Evolutionary conservation across 768 basidiomycete species (phyloP), one percentile per base, ranked within the genome.

Genomic region (Lactarius hatsudake): DNA sequence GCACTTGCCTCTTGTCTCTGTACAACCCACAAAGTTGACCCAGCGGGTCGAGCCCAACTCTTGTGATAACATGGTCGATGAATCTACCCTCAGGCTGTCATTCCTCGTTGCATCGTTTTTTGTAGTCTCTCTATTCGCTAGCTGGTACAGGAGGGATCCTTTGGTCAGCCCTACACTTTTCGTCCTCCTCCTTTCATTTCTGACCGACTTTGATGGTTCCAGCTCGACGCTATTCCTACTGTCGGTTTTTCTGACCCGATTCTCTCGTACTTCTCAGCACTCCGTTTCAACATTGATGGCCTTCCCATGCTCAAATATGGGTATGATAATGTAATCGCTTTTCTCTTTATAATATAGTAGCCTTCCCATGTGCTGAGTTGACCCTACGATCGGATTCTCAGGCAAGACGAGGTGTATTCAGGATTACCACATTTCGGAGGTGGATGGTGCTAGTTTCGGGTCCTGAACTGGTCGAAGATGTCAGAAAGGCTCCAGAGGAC

Each of bases 41-140:
- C 3, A 45, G 7, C 3, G 9, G 7, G 43, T 45, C 9, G 43
- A 45, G 20, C 20, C 20, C 43, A n/a, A 45, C 7, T 7, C 43
- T 10, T n/a, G 43, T 45, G 9, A 45, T 8, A 45, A 10, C 61
- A 66, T 62, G 66, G 18, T 45, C 12, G 43, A 45, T n/a, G 43
- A 45, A 5, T 20, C 43, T 18, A 45, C 43, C 43, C 9, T n/a
- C 43, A 9, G 43, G 7, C 43, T 45, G 8, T 45, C 43, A n/a
- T 45, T 45, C 20, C 43, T 45, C 43, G 43, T 8, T 10, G 43
- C 20, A 10, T 45, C 43, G 20, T 45, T 45, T 45, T 8, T n/a
- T 9, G 20, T 45, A 45, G 43, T 10, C 20, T n/a, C 7, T 45
- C n/a, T n/a, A 23, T 23, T 48, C 5, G n/a, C 45, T 23, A 48